Conservation (phyloP, 202 grass and related monocot species). For the Saccharum hybrid region DNA sequence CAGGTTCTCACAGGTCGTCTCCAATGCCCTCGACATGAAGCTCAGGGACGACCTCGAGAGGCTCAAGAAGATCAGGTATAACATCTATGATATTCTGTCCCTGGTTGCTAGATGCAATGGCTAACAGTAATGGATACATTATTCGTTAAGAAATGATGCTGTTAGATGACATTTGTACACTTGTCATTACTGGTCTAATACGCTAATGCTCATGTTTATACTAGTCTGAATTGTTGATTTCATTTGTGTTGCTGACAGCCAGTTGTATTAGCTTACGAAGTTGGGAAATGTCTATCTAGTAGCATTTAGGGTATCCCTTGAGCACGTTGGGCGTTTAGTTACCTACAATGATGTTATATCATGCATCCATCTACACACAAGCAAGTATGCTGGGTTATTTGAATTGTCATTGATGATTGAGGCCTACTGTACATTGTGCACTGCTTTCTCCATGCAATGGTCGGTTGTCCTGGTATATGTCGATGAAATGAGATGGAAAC, state of each 20-base stretch:
- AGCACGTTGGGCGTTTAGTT: neutral
- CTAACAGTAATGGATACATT: neutral
- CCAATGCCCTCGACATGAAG: slow-evolving; percentile 91
- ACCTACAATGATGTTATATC: neutral
- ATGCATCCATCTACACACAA: neutral
- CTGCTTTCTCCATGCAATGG: neutral
- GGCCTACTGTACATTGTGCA: neutral
- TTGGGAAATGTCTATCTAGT: neutral
- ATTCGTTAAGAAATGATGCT: neutral
- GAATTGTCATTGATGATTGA: neutral
- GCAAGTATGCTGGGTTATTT: neutral
- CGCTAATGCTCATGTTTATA: neutral
- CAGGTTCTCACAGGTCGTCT: slow-evolving; percentile 84
- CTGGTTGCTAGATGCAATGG: neutral
- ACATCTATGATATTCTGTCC: neutral
- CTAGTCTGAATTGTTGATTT: neutral
- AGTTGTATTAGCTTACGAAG: neutral
- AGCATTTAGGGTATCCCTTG: too few species aligned
- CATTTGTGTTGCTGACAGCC: neutral
- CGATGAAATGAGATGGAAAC: neutral
- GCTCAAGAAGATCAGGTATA: slow-evolving; percentile 92
- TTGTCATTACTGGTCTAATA: neutral
- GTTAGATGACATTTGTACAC: neutral
- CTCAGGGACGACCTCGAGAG: slow-evolving; percentile 91
- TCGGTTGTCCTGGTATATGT: neutral